A percentile compares a stretch with the other conserved stretches of the same genome.
Conservation (phyloP, 2,329 filamentous ascomycete species). For the Pseudogymnoascus sp. region DNA sequence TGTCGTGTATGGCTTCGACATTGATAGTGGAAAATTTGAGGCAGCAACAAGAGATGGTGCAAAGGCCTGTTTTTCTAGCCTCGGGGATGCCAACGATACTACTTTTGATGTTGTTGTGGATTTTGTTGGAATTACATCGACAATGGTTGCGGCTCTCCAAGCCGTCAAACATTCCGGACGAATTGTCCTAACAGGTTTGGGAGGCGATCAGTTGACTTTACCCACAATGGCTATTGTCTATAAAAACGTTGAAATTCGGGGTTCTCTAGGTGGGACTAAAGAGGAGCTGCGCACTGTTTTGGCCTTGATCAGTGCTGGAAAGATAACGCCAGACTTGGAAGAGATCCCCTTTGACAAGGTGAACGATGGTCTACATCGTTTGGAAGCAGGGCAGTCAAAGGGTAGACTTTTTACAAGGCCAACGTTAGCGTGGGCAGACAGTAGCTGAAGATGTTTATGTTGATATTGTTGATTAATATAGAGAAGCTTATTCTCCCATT, state of each 20-base stretch:
- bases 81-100: constrained; percentile 9
- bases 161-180: constrained; percentile 11
- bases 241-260: constrained; percentile 2
- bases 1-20: constrained; percentile 15
- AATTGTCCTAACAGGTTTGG: constrained; percentile 14
- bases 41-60: constrained; percentile 10
- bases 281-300: constrained; percentile 10
- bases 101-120: constrained; percentile 14
- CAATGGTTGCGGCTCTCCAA: constrained; percentile 10
- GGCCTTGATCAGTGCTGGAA: constrained; percentile 10
- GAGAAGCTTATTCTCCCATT: too few species aligned
- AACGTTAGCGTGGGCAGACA: not conserved
- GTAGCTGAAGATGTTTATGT: not conserved
- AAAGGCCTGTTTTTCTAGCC: constrained; percentile 13
- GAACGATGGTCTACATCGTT: constrained; percentile 10
- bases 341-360: constrained; percentile 13
- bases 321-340: constrained; percentile 12
- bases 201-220: not conserved
- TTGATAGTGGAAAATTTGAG: constrained; percentile 12
- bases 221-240: constrained; percentile 6
- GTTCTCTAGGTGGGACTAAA: constrained; percentile 11
- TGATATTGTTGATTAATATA: too few species aligned
- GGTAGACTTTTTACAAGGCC: constrained; percentile 15
- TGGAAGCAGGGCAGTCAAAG: constrained; percentile 10
- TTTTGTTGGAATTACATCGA: constrained; percentile 13